Percentiles rank a stretch among this genome's conserved stretches.
Evolutionary conservation across 805 yeast genomes (phyloP).

Genomic region (Torulaspora maleeae): DNA sequence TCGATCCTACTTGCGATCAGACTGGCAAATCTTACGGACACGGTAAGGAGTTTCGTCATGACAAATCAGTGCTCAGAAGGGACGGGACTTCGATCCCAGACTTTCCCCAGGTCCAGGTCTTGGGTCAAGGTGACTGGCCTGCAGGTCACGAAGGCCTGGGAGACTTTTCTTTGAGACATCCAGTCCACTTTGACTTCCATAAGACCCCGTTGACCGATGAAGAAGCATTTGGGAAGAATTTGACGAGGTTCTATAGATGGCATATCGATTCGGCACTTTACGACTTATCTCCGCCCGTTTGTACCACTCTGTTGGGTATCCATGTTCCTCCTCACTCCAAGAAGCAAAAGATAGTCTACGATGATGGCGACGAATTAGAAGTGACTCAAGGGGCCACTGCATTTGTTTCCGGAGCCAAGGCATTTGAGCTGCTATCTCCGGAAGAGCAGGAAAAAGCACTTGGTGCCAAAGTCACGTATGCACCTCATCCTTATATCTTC

Average conservation of each 20-base stretch:
- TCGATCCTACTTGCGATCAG: slow-evolving; percentile 61
- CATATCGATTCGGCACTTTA: slow-evolving; percentile 89
- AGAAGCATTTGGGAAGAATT: slow-evolving; percentile 52
- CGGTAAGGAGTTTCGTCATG: slow-evolving; percentile 68
- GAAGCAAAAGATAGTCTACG: slow-evolving; percentile 62
- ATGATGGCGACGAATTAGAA: slow-evolving; percentile 59
- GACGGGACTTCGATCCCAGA: slow-evolving; percentile 76
- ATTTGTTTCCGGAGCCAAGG: slow-evolving; percentile 78
- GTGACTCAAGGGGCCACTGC: slow-evolving; percentile 86
- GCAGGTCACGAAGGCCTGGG: slow-evolving; percentile 56
- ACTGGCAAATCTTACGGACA: slow-evolving; percentile 71
- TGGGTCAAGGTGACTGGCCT: slow-evolving; percentile 73
- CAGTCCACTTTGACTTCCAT: slow-evolving; percentile 80
- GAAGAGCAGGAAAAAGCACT: slow-evolving; percentile 74
- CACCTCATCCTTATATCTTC: slow-evolving; percentile 88
- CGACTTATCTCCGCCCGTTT: slow-evolving; percentile 79
- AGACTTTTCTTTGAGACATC: slow-evolving; percentile 64
- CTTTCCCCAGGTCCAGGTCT: slow-evolving; percentile 86
- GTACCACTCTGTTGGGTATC: slow-evolving; percentile 78
- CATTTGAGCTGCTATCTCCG: slow-evolving; percentile 59
- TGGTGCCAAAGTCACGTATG: slow-evolving; percentile 76
- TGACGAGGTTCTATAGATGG: slow-evolving; percentile 88
- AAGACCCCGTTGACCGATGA: slow-evolving; percentile 58
- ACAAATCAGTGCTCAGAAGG: slow-evolving; percentile 63
- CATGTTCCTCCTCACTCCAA: slow-evolving; percentile 68